Percentiles rank a stretch among this genome's conserved stretches.
These are phyloP conservation scores for Oehlia diaphana DNA, from an alignment of 192 early-diverging fungal species.

Conservation along the genomic window DNA sequence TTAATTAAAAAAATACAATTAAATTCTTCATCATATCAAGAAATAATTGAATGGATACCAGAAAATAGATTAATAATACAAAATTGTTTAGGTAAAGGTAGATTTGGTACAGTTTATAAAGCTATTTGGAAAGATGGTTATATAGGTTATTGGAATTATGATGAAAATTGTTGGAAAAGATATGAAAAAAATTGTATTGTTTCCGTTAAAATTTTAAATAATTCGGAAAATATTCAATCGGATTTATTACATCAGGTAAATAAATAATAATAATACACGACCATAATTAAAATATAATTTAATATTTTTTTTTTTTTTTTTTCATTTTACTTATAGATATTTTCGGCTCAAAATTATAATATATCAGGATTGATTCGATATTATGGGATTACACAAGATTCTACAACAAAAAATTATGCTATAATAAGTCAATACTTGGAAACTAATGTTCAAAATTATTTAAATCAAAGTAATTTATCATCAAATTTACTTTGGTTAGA, in stretches of 20 bases:
- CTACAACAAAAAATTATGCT: neutral
- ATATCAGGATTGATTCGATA: neutral
- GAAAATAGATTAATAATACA: neutral
- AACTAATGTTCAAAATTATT: neutral
- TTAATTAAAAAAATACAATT: neutral
- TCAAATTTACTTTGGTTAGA: neutral
- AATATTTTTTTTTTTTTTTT: too few species aligned
- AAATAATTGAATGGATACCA: constrained; percentile 6
- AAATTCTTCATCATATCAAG: neutral
- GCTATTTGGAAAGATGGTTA: constrained; percentile 8
- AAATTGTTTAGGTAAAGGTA: neutral
- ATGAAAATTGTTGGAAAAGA: neutral
- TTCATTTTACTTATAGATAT: neutral
- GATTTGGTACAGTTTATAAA: constrained; percentile 5
- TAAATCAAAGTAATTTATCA: neutral
- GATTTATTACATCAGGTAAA: neutral
- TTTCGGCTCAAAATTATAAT: neutral
- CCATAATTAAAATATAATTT: too few species aligned
- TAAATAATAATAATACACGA: too few species aligned
- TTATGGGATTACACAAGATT: constrained; percentile 5
- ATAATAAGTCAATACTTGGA: neutral
- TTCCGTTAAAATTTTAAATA: neutral
- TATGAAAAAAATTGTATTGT: neutral
- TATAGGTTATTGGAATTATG: constrained; percentile 1
- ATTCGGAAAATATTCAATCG: neutral